phyloP scores from a whole-genome alignment of 768 basidiomycete species.

The Suillus placidus region DNA sequence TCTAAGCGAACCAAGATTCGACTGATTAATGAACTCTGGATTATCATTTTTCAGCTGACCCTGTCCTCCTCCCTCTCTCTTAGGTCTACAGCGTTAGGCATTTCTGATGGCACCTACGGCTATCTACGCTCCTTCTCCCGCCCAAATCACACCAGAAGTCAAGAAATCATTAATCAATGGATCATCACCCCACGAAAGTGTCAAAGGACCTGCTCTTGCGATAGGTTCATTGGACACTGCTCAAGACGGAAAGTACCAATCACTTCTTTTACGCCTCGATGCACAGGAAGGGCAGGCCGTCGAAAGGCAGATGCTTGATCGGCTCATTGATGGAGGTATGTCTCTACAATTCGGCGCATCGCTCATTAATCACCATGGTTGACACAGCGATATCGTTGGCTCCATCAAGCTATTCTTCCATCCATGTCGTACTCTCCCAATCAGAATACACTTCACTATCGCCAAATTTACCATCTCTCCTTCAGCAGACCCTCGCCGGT shows the following conservation, averaged over 20 bases:
- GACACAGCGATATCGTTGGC: slow-evolving; percentile 58
- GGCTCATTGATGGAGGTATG: slow-evolving; percentile 79
- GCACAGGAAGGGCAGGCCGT: slow-evolving; percentile 46
- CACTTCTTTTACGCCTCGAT: slow-evolving; percentile 63
- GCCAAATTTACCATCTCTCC: slow-evolving; percentile 55
- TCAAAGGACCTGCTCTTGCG: slow-evolving; percentile 59
- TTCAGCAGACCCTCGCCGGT: slow-evolving; percentile 60
- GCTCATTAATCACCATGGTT: slow-evolving; percentile 1
- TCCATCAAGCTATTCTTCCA: slow-evolving; percentile 59
- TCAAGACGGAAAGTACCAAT: slow-evolving; percentile 78
- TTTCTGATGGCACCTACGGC: slow-evolving; percentile 64
- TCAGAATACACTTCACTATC: slow-evolving; percentile 62
- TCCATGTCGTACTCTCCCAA: slow-evolving; percentile 66
- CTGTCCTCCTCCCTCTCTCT: slow-evolving; percentile 9
- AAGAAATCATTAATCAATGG: slow-evolving; percentile 17
- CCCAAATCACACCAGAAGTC: slow-evolving; percentile 18
- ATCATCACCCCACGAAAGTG: not conserved
- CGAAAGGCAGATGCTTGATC: slow-evolving; percentile 81
- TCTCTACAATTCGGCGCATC: slow-evolving; percentile 15
- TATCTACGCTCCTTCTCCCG: slow-evolving; percentile 37
- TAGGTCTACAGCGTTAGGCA: not conserved
- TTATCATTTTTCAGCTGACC: not conserved
- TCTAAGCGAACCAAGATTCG: slow-evolving; percentile 20
- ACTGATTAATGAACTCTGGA: slow-evolving; percentile 21
- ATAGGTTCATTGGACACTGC: slow-evolving; percentile 82